phyloP scores from a whole-genome alignment of 495 filamentous ascomycete species.

The Tetracladium setigerum region DNA sequence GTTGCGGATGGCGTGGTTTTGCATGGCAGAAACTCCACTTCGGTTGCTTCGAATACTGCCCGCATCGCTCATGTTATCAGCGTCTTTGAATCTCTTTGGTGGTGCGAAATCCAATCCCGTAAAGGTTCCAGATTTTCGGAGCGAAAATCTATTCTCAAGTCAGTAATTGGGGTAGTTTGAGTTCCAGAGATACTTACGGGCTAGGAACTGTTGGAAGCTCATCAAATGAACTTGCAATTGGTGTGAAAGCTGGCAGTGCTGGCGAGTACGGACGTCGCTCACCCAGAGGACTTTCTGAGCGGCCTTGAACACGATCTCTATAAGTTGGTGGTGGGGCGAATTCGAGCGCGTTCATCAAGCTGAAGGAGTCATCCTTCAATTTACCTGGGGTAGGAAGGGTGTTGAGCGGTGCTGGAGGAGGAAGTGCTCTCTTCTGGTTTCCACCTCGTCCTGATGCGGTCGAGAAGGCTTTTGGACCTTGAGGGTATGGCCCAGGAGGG shows the following conservation, averaged over 20 bases:
- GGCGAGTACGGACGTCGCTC: conserved; percentile 68
- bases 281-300: conserved; percentile 75
- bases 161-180: conserved; percentile 21
- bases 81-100: conserved; percentile 62
- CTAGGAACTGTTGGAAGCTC: conserved; percentile 80
- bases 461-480: conserved; percentile 54
- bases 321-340: conserved; percentile 76
- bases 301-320: conserved; percentile 60
- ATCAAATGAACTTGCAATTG: conserved; percentile 75
- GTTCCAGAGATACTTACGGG: conserved; percentile 57
- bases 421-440: conserved; percentile 43
- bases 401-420: conserved; percentile 66
- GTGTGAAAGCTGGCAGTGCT: conserved; percentile 60
- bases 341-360: conserved; percentile 60
- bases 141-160: conserved; percentile 52
- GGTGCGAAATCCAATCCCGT: conserved; percentile 94
- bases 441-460: conserved; percentile 55
- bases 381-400: conserved; percentile 80
- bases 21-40: conserved; percentile 65
- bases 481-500: conserved; percentile 26
- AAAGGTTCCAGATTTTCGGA: conserved; percentile 85
- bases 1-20: conserved; percentile 69
- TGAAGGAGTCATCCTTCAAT: conserved; percentile 75
- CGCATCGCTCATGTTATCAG: conserved; percentile 67
- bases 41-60: conserved; percentile 84